These are phyloP conservation scores for Chenopodium quinoa DNA, from an alignment of 148 eudicot genomes.

Conservation along the genomic window DNA sequence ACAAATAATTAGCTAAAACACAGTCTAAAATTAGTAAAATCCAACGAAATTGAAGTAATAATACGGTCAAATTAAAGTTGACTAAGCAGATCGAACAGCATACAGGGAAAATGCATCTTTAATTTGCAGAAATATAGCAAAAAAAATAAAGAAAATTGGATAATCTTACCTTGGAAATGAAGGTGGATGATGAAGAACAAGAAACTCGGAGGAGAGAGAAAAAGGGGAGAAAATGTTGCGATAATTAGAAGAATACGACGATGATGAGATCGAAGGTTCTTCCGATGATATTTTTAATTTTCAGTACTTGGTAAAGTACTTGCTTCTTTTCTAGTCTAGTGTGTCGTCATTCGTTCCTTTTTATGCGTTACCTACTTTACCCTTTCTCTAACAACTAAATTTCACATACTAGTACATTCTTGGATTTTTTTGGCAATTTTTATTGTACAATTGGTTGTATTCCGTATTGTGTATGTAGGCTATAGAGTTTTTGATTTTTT, in stretches of 20 bases:
- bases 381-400: neutral
- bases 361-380: neutral
- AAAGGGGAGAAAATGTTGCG: conserved; percentile 16
- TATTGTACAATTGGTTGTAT: too few relatives aligned
- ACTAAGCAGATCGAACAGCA: conserved; percentile 12
- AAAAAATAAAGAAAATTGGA: neutral
- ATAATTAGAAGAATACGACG: neutral
- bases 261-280: conserved; percentile 8
- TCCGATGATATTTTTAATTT: neutral
- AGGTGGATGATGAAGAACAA: neutral
- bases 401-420: too few relatives aligned
- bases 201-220: conserved; percentile 9
- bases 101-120: neutral
- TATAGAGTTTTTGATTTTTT: too few relatives aligned
- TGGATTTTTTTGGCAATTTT: too few relatives aligned
- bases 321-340: neutral
- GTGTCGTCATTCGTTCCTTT: neutral
- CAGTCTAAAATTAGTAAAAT: neutral
- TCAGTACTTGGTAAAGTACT: conserved; percentile 9
- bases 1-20: neutral
- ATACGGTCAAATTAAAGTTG: conserved; percentile 17
- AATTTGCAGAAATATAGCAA: neutral
- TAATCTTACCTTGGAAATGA: conserved; percentile 13
- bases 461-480: too few relatives aligned
- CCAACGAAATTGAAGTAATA: neutral